Evolutionary conservation across 1,284 basidiomycete genomes (phyloP), one percentile per base, ranked within the genome.

Genomic region (Athelia psychrophila): DNA sequence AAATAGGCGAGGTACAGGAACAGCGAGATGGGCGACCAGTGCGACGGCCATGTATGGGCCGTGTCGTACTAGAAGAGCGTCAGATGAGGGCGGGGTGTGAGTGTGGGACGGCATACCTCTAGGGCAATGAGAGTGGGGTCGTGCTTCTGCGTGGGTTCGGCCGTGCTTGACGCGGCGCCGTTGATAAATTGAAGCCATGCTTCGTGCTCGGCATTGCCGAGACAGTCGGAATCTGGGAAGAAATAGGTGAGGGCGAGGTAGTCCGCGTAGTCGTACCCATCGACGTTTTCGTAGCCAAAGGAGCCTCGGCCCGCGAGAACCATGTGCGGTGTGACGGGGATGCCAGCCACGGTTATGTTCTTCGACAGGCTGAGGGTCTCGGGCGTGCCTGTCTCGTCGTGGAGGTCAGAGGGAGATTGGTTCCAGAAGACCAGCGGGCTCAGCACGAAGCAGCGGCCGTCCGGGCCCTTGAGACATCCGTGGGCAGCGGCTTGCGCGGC

Each of bases 1-100:
- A 84, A 69, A 70, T 98, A 98, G 19, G 91, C 88, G 20, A 88
- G 60, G 59, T 88, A 88, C 50, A 95, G 77, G 60, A 93, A 84
- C 2, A 81, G 74, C 13, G 88, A 86, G 16, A 93, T 77, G 30
- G 81, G 78, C 2, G 82, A 80, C 62, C 81, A 77, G 35, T 75
- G 67, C 56, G 73, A 67, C 54, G 60, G 60, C 54, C 68, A 64
- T 44, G 72, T 68, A 53, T 65, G 66, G 51, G 76, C 75, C 27
- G 76, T 71, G 56, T 81, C 73, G 56, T 81, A 83, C 83, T 87
- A 59, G 49, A 51, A 35, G 32, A 55, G 50, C 61, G 47, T 33
- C 15, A 44, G 27, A 50, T n/a, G 35, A 51, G 35, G 5, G 33
- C 35, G 6, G 20, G 15, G n/a, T 36, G n/a, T 45, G 23, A 22